phyloP scores from a whole-genome alignment of 2,329 filamentous ascomycete genomes.

The Taxawa tesnikishii region DNA sequence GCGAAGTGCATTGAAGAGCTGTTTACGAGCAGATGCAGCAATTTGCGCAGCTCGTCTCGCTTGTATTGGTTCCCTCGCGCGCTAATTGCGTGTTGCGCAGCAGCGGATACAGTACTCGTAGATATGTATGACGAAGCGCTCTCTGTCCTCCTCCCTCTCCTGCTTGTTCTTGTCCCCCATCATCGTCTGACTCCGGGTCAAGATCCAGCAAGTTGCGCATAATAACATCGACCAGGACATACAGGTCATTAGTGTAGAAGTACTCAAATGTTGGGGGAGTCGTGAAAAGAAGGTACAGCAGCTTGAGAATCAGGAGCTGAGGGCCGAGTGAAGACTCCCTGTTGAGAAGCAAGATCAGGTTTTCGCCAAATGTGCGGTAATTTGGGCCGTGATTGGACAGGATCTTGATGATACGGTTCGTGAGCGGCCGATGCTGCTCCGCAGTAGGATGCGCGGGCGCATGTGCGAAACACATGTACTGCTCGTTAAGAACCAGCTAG shows the following conservation, averaged over 20 bases:
- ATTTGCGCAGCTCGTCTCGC: constrained; percentile 64
- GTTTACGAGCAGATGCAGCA: constrained; percentile 55
- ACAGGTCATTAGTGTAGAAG: constrained; percentile 95
- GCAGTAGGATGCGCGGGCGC: constrained; percentile 26
- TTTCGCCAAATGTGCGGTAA: constrained; percentile 94
- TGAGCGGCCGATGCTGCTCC: constrained; percentile 35
- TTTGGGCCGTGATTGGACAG: constrained; percentile 66
- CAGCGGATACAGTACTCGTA: constrained; percentile 82
- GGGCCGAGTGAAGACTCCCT: constrained; percentile 86
- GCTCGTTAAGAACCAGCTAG: constrained; percentile 89
- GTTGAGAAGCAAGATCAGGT: constrained; percentile 89
- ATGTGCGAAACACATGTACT: constrained; percentile 70
- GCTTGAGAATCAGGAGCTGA: constrained; percentile 90
- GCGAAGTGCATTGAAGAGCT: constrained; percentile 53
- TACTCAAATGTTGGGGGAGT: constrained; percentile 89
- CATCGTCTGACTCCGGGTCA: constrained; percentile 56
- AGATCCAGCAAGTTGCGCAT: constrained; percentile 94
- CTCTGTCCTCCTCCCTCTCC: constrained; percentile 18
- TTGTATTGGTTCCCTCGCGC: constrained; percentile 75
- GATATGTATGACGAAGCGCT: constrained; percentile 77
- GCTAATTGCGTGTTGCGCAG: constrained; percentile 84
- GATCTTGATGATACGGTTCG: constrained; percentile 88
- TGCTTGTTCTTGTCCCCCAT: constrained; percentile 15
- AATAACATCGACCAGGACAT: constrained; percentile 88
- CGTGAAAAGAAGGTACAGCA: constrained; percentile 90